phyloP scores from a whole-genome alignment of 352 stramenopile species.

The Globisporangium nagaii region DNA sequence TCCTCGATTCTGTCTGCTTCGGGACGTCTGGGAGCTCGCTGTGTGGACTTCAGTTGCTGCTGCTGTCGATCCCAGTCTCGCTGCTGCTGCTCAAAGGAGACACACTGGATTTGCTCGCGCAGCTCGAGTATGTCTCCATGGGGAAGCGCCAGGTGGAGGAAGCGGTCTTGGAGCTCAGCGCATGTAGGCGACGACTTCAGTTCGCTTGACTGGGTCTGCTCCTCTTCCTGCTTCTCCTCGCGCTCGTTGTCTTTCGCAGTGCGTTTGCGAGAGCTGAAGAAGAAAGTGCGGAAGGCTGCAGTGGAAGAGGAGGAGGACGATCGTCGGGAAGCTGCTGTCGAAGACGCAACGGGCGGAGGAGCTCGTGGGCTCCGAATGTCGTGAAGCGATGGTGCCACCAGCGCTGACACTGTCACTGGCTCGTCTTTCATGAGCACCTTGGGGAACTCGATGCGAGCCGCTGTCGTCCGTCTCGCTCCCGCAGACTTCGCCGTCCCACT shows the following conservation, averaged over 20 bases:
- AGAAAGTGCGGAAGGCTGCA: neutral
- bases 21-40: slow-evolving; percentile 5
- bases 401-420: neutral
- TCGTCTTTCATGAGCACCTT: slow-evolving; percentile 29
- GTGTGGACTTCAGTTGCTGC: slow-evolving; percentile 2
- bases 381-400: neutral
- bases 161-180: slow-evolving; percentile 34
- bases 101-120: slow-evolving; percentile 42
- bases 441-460: slow-evolving; percentile 34
- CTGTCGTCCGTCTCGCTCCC: neutral
- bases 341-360: neutral
- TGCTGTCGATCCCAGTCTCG: slow-evolving; percentile 4
- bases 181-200: slow-evolving; percentile 20
- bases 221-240: neutral
- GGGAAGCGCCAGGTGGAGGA: slow-evolving; percentile 38
- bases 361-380: neutral
- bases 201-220: neutral
- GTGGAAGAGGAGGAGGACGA: neutral
- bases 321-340: neutral
- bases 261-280: neutral
- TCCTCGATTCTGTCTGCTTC: slow-evolving; percentile 6
- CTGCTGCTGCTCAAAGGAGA: slow-evolving; percentile 29
- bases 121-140: slow-evolving; percentile 36
- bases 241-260: neutral
- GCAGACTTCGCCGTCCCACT: neutral